phyloP scores from a whole-genome alignment of 371 early-diverging fungal species.

The Circinella umbellata region DNA sequence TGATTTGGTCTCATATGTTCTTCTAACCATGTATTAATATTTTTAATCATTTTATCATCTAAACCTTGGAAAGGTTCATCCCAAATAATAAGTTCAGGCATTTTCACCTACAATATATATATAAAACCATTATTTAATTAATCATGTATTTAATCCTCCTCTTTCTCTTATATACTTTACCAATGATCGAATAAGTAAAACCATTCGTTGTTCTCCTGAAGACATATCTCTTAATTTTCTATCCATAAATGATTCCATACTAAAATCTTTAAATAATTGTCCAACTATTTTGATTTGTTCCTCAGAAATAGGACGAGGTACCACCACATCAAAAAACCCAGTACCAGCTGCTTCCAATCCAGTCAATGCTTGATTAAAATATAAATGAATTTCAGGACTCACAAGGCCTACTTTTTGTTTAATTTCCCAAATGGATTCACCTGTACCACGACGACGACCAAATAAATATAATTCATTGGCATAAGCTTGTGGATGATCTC shows the following conservation, averaged over 20 bases:
- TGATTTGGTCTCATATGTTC: conserved; percentile 50
- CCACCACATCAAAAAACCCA: conserved; percentile 52
- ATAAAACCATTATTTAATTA: background rate
- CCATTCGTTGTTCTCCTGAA: conserved; percentile 62
- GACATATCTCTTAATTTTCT: conserved; percentile 47
- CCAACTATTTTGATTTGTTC: conserved; percentile 28
- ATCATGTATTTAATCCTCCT: background rate
- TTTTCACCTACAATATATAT: conserved; percentile 38
- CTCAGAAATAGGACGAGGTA: conserved; percentile 30
- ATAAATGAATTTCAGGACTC: conserved; percentile 65
- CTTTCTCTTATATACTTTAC: conserved; percentile 19
- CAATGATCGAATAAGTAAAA: conserved; percentile 55
- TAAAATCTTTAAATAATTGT: conserved; percentile 50
- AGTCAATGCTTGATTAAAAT: conserved; percentile 52
- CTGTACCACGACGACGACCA: conserved; percentile 61
- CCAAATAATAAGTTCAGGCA: conserved; percentile 58
- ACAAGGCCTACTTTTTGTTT: conserved; percentile 53
- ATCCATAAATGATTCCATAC: conserved; percentile 30
- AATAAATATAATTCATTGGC: conserved; percentile 61
- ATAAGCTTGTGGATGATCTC: conserved; percentile 71
- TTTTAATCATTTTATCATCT: conserved; percentile 50
- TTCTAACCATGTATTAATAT: conserved; percentile 55
- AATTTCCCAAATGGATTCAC: conserved; percentile 66
- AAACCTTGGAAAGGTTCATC: conserved; percentile 71
- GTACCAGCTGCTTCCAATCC: conserved; percentile 50